Evolutionary conservation across 2,329 filamentous ascomycete species (phyloP).

Genomic region (Penicillium glabrum): DNA sequence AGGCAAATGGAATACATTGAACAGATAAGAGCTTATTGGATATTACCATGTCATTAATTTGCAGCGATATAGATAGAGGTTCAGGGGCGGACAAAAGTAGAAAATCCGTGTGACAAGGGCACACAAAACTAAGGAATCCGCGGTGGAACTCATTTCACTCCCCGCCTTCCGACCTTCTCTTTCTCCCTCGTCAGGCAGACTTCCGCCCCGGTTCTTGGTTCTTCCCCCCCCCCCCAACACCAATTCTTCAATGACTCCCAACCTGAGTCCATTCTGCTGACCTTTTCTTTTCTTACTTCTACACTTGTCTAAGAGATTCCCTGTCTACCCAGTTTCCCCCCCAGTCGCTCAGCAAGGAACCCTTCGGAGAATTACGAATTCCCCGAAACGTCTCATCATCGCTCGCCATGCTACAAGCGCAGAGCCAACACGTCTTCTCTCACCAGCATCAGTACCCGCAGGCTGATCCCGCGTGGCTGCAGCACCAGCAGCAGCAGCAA

Average conservation of each 20-base stretch:
- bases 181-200: conserved; percentile 25
- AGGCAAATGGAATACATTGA: neutral
- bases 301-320: conserved; percentile 1
- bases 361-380: conserved; percentile 29
- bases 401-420: conserved; percentile 48
- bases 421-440: conserved; percentile 62
- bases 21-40: neutral
- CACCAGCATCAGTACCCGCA: conserved; percentile 57
- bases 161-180: conserved; percentile 36
- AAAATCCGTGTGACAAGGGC: conserved; percentile 4
- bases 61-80: neutral
- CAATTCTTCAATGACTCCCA: conserved; percentile 32
- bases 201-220: conserved; percentile 8
- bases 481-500: conserved; percentile 46
- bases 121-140: conserved; percentile 15
- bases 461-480: conserved; percentile 46
- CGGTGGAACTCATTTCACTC: conserved; percentile 20
- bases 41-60: neutral
- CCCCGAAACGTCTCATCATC: conserved; percentile 21
- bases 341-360: conserved; percentile 9
- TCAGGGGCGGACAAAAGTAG: neutral
- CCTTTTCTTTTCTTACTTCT: conserved; percentile 6
- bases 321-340: conserved; percentile 7
- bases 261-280: conserved; percentile 26
- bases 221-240: conserved; percentile 18